Percentiles rank a stretch among this genome's conserved stretches.
Evolutionary conservation across 805 yeast species (phyloP).

Genomic region (Lachancea kluyveri): DNA sequence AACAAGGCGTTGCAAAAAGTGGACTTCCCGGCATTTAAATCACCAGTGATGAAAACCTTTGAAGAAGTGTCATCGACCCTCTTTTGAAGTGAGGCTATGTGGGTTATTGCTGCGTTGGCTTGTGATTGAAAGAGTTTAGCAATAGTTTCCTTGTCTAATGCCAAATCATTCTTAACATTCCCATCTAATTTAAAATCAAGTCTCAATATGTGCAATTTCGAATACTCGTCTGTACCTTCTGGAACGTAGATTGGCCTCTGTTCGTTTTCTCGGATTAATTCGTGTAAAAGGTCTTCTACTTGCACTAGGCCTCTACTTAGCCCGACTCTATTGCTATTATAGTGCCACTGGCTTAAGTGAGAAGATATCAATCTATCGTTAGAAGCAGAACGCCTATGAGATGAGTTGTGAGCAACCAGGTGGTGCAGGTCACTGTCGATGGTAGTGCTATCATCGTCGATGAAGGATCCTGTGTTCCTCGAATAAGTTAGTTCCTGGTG

Average conservation of each 20-base stretch:
- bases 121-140: slow-evolving; percentile 67
- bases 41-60: slow-evolving; percentile 94
- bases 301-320: slow-evolving; percentile 56
- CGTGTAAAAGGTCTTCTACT: slow-evolving; percentile 44
- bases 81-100: slow-evolving; percentile 63
- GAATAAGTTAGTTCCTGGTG: slow-evolving; percentile 2
- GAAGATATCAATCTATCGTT: slow-evolving; percentile 21
- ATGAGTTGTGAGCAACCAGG: slow-evolving; percentile 6
- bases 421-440: slow-evolving; percentile 18
- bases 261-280: slow-evolving; percentile 50
- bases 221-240: slow-evolving; percentile 25
- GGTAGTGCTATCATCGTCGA: slow-evolving; percentile 12
- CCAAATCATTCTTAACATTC: slow-evolving; percentile 35
- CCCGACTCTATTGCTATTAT: slow-evolving; percentile 63
- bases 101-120: slow-evolving; percentile 57
- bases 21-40: slow-evolving; percentile 92
- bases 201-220: slow-evolving; percentile 22
- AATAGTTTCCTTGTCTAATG: slow-evolving; percentile 61
- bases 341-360: slow-evolving; percentile 64
- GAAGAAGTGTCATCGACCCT: slow-evolving; percentile 89
- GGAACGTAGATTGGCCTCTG: slow-evolving; percentile 62
- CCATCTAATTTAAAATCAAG: slow-evolving; percentile 25
- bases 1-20: slow-evolving; percentile 89
- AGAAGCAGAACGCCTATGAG: slow-evolving; percentile 11
- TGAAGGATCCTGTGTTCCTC: slow-evolving; percentile 2